phyloP scores from a whole-genome alignment of 225 moss, liverwort and hornwort species.

The Sphagnum contortum region DNA sequence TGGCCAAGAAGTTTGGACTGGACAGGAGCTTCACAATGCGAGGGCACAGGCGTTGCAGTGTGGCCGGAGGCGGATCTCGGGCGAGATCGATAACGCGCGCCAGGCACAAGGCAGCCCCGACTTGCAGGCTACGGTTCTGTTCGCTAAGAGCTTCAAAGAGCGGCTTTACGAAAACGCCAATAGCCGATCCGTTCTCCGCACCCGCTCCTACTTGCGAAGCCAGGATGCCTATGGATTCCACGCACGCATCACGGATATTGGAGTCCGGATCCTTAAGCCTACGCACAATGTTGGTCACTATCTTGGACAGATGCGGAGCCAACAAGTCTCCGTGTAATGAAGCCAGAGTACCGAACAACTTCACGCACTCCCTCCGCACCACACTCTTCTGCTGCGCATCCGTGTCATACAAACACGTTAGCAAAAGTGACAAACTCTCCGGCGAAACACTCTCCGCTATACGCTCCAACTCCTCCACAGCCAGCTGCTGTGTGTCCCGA shows the following conservation, averaged over 20 bases:
- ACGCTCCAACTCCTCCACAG: conserved; percentile 72
- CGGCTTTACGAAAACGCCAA: conserved; percentile 56
- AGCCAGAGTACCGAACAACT: conserved; percentile 59
- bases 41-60: conserved; percentile 52
- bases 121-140: conserved; percentile 71
- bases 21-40: conserved; percentile 62
- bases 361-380: conserved; percentile 70
- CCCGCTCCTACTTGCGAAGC: conserved; percentile 44
- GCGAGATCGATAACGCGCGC: conserved; percentile 55
- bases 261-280: conserved; percentile 81
- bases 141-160: conserved; percentile 68
- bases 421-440: conserved; percentile 57
- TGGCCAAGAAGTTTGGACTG: conserved; percentile 76
- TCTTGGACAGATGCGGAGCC: conserved; percentile 63
- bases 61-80: conserved; percentile 35
- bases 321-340: conserved; percentile 47
- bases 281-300: conserved; percentile 70
- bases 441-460: conserved; percentile 51
- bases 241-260: conserved; percentile 72
- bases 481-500: conserved; percentile 83
- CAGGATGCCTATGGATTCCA: conserved; percentile 64
- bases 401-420: conserved; percentile 72
- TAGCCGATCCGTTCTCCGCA: conserved; percentile 17
- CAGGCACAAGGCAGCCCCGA: conserved; percentile 67
- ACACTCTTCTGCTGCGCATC: conserved; percentile 81